Conservation (phyloP, 1,284 basidiomycete genomes). For the Pascua sp. region DNA sequence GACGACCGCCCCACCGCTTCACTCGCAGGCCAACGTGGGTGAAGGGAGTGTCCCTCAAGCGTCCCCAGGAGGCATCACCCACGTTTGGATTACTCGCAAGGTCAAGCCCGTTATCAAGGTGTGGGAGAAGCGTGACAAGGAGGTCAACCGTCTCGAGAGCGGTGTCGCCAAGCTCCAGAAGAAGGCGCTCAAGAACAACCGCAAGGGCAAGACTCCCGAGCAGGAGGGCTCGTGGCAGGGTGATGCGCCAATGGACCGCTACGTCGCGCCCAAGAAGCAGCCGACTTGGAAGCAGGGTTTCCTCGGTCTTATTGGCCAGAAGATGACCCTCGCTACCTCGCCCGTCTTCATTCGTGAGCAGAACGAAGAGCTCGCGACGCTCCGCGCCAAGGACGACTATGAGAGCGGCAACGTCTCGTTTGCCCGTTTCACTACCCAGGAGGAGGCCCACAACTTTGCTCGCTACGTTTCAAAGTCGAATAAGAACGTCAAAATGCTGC, state of each 20-base stretch:
- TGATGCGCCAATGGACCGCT: slow-evolving; percentile 47
- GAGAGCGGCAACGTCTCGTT: slow-evolving; percentile 62
- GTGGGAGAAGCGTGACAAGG: slow-evolving; percentile 71
- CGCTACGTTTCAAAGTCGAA: slow-evolving; percentile 60
- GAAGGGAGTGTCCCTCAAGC: slow-evolving; percentile 50
- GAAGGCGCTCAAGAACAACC: slow-evolving; percentile 64
- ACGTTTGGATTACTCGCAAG: slow-evolving; percentile 85
- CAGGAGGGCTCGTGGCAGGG: slow-evolving; percentile 40
- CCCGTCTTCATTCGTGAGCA: slow-evolving; percentile 54
- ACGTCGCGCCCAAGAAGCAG: slow-evolving; percentile 50
- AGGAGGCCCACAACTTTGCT: slow-evolving; percentile 55
- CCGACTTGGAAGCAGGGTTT: slow-evolving; percentile 60
- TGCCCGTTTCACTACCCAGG: slow-evolving; percentile 78
- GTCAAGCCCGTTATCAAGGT: slow-evolving; percentile 78
- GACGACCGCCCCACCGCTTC: slow-evolving; percentile 22
- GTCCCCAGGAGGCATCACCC: slow-evolving; percentile 64
- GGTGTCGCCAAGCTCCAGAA: slow-evolving; percentile 74
- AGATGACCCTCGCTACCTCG: slow-evolving; percentile 55
- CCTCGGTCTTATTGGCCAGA: slow-evolving; percentile 54
- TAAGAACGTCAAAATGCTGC: slow-evolving; percentile 33
- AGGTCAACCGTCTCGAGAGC: slow-evolving; percentile 74
- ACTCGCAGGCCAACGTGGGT: background rate
- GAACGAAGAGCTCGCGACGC: slow-evolving; percentile 50
- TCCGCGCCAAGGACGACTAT: slow-evolving; percentile 57
- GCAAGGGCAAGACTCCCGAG: slow-evolving; percentile 49